Evolutionary conservation across 768 basidiomycete genomes (phyloP).

Genomic region (Boletus fagicola): DNA sequence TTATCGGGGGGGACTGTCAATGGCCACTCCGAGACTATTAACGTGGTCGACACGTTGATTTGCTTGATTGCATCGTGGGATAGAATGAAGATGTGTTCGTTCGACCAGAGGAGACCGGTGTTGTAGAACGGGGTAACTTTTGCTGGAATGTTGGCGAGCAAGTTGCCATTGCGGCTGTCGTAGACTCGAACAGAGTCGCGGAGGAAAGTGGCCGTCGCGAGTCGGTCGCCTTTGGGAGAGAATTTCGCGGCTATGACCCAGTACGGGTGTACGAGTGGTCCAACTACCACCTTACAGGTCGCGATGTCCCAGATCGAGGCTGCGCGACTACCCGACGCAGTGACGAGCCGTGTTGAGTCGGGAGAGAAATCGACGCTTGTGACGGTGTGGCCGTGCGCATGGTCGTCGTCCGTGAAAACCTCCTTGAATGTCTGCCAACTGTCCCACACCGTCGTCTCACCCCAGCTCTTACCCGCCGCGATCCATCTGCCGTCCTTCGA

Average conservation of each 20-base stretch:
- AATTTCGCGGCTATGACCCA: constrained; percentile 16
- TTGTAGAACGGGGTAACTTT: constrained; percentile 14
- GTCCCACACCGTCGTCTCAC: constrained; percentile 10
- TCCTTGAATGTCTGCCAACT: background rate
- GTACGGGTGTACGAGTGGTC: constrained; percentile 1
- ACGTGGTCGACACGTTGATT: background rate
- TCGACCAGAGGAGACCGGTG: constrained; percentile 13
- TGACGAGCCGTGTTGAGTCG: constrained; percentile 4
- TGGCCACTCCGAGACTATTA: background rate
- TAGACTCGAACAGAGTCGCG: constrained; percentile 9
- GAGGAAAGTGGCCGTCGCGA: constrained; percentile 11
- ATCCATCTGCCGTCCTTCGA: constrained; percentile 7
- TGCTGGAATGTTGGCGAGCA: background rate
- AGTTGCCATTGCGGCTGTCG: background rate
- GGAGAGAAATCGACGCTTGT: constrained; percentile 16
- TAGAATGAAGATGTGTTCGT: background rate
- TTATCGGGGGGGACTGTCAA: background rate
- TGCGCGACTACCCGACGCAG: constrained; percentile 4
- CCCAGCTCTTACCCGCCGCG: constrained; percentile 12
- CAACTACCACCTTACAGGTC: background rate
- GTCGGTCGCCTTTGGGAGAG: constrained; percentile 7
- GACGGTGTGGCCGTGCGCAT: constrained; percentile 2
- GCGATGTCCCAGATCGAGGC: constrained; percentile 6
- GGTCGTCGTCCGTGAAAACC: background rate
- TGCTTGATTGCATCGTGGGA: constrained; percentile 1